Conservation (phyloP, 139 green algal genomes). For the Closterium sp. region DNA sequence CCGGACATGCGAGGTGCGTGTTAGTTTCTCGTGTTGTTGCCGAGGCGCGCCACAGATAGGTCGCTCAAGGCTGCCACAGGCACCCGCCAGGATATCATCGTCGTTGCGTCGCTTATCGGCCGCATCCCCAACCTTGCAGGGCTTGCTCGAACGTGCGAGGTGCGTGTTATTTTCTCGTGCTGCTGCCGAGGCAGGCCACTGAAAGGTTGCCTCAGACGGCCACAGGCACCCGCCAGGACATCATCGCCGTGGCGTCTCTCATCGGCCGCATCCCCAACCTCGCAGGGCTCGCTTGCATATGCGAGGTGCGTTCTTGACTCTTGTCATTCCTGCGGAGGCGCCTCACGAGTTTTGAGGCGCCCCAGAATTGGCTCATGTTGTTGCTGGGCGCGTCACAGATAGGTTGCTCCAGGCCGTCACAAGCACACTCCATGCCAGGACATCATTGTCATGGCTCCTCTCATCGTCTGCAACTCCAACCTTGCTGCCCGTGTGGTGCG, state of each 20-base stretch:
- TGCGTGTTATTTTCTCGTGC: no score
- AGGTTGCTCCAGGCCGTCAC: not conserved
- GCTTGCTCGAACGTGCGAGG: slow-evolving; percentile 85
- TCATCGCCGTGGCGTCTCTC: slow-evolving; percentile 88
- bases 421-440: slow-evolving; percentile 56
- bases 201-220: no score
- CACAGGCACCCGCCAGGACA: slow-evolving; percentile 53
- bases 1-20: slow-evolving; percentile 65
- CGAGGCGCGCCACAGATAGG: no score
- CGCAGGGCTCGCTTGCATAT: slow-evolving; percentile 84
- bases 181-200: no score
- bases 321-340: not conserved
- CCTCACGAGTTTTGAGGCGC: no score
- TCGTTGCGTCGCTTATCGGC: slow-evolving; percentile 85
- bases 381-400: no score
- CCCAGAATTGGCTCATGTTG: no score
- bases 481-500: slow-evolving; percentile 66
- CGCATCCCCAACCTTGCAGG: slow-evolving; percentile 88
- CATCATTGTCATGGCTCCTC: slow-evolving; percentile 85
- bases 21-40: no score
- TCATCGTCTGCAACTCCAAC: slow-evolving; percentile 87
- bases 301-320: slow-evolving; percentile 61
- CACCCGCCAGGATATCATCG: slow-evolving; percentile 43
- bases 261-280: slow-evolving; percentile 87
- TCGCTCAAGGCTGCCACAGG: no score